A percentile compares a stretch with the other conserved stretches of the same genome.
These are phyloP conservation scores for Abrus precatorius DNA, from an alignment of 306 rosid species.

Conservation along the genomic window DNA sequence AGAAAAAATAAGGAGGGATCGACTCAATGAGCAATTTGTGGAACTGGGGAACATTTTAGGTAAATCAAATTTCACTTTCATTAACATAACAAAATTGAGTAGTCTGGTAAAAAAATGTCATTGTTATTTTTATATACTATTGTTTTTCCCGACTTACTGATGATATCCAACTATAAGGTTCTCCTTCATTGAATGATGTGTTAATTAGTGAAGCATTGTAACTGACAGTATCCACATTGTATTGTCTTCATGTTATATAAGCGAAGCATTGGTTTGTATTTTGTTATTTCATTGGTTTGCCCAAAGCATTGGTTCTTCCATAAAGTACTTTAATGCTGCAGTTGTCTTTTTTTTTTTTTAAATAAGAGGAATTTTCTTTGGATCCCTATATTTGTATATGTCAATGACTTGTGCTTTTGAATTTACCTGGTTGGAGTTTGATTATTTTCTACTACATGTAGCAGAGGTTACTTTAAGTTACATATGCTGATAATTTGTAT, in stretches of 20 bases:
- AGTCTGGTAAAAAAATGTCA: background rate
- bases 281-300: background rate
- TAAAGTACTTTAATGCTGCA: background rate
- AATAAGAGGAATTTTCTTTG: background rate
- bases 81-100: background rate
- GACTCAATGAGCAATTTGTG: slow-evolving; percentile 77
- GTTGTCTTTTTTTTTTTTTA: background rate
- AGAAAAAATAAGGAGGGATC: slow-evolving; percentile 85
- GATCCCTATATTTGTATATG: slow-evolving; percentile 15
- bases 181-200: background rate
- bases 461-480: slow-evolving; percentile 5
- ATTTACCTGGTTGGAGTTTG: background rate
- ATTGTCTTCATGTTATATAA: background rate
- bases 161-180: background rate
- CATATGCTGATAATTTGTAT: background rate
- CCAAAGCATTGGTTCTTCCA: background rate
- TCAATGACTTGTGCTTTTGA: background rate
- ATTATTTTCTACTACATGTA: slow-evolving; percentile 34
- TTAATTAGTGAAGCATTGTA: background rate
- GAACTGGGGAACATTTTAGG: slow-evolving; percentile 78
- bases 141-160: slow-evolving; percentile 19
- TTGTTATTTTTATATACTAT: background rate
- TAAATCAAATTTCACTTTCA: slow-evolving; percentile 34
- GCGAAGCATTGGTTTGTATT: background rate
- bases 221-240: background rate